Evolutionary conservation across 2,329 filamentous ascomycete species (phyloP).

Genomic region (Colletotrichum destructivum): DNA sequence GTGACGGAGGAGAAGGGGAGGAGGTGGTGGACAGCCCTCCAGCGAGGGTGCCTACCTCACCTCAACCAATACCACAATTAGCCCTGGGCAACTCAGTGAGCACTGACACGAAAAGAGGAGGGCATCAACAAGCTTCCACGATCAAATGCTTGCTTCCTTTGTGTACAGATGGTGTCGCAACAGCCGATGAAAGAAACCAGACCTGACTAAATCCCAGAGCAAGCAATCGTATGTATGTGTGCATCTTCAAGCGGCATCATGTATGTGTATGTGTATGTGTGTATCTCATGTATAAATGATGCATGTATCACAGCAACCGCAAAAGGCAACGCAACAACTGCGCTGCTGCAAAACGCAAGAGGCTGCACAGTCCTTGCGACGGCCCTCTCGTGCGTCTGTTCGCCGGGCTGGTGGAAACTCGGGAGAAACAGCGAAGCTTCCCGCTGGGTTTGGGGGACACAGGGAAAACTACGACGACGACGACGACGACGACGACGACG

Average conservation of each 20-base stretch:
- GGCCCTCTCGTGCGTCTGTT: slow-evolving; percentile 14
- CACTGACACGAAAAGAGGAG: neutral
- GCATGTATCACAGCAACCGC: neutral
- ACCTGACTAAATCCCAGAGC: slow-evolving; percentile 12
- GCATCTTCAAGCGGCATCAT: too few relatives aligned
- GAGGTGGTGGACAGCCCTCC: neutral
- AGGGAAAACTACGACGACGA: neutral
- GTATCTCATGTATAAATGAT: neutral
- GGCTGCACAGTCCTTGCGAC: slow-evolving; percentile 10
- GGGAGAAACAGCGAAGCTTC: slow-evolving; percentile 15
- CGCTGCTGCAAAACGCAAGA: slow-evolving; percentile 11
- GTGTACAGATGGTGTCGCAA: slow-evolving; percentile 26
- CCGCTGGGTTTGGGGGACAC: neutral
- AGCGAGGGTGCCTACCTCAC: too few relatives aligned
- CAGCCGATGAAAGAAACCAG: slow-evolving; percentile 31
- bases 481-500: slow-evolving; percentile 12
- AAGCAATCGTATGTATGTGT: too few relatives aligned
- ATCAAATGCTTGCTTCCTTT: slow-evolving; percentile 20
- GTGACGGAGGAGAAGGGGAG: neutral
- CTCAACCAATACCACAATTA: too few relatives aligned
- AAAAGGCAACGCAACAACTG: neutral
- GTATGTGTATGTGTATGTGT: too few relatives aligned
- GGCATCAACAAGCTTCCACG: slow-evolving; percentile 29
- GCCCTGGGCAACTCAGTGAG: neutral
- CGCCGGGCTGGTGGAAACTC: slow-evolving; percentile 15